Evolutionary conservation across 257 asterid species (phyloP).

Genomic region (Solanum etuberosum): DNA sequence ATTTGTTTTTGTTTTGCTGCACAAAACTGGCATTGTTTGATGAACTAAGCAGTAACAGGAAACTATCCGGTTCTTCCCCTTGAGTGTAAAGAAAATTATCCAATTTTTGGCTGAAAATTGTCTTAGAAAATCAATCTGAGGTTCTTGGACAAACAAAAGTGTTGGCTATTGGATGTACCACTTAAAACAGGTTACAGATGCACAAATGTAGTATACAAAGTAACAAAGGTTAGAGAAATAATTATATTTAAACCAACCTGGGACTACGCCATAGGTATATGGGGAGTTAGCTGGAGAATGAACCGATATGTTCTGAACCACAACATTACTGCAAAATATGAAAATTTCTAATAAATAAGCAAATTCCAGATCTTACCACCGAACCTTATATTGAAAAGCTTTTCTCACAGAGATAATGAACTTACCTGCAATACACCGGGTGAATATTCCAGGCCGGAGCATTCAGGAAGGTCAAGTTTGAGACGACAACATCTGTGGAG

Average conservation of each 20-base stretch:
- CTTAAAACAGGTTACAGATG: not conserved
- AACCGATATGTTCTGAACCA: slow-evolving; percentile 64
- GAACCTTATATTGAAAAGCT: not conserved
- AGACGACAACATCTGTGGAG: slow-evolving; percentile 44
- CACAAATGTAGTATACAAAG: not conserved
- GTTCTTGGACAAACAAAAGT: not conserved
- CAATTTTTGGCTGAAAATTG: not conserved
- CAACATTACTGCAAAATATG: slow-evolving; percentile 44
- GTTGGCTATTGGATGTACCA: not conserved
- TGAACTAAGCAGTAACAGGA: not conserved
- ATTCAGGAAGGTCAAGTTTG: slow-evolving; percentile 67
- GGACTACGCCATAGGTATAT: slow-evolving; percentile 56
- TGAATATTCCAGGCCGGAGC: slow-evolving; percentile 71
- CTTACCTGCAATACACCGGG: slow-evolving; percentile 68
- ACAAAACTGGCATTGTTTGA: not conserved
- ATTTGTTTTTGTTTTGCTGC: not conserved
- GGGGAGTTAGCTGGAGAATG: slow-evolving; percentile 68
- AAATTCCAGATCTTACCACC: not conserved
- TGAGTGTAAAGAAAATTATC: not conserved
- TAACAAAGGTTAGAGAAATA: not conserved
- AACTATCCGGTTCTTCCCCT: not conserved
- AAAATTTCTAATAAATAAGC: not conserved
- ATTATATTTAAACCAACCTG: slow-evolving; percentile 33
- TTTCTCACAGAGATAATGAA: not conserved
- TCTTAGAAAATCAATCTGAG: not conserved